Base-by-base conservation (phyloP, 139 green algal species). In the Zygnema cylindricum region DNA sequence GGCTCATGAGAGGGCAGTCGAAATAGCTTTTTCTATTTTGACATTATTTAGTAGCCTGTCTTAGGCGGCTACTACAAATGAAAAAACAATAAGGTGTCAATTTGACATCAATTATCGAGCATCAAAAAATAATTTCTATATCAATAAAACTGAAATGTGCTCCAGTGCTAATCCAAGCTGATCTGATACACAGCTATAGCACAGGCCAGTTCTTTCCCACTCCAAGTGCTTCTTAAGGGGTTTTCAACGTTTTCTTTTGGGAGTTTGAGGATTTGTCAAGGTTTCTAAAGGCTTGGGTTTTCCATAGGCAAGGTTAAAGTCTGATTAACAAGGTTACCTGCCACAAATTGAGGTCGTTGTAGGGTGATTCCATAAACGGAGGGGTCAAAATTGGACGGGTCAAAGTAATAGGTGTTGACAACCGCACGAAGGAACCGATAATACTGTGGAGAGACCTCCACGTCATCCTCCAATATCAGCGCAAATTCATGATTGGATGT, bases 401-500 rank as follows among this genome's bases (percentile, higher is more conserved):
- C 35, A 55, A 85, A 85, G 25, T 54, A 85, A 36, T 35, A 43
- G 77, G 77, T 54, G 0, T 43, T 85, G 2, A 85, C 33, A 55
- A 42, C 43, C 77, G 36, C 33, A 2, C 77, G 36, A 35, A 85
- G 21, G 33, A 69, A 85, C 0, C 77, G 77, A n/a, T 85, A 85
- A 36, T 75, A 1, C 1, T 35, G 33, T 23, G 35, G 3, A 33
- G 77, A 85, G 32, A 85, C 77, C 1, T 33, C 36, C 33, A 73
- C 77, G 75, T 54, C 35, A 38, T 85, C 77, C 35, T 43, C 38
- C 16, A 85, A 23, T 35, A 85, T 36, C 32, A 85, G 33, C 23
- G 77, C 77, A 57, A 85, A 85, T 38, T 85, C 77, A 33, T 85
- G 21, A 55, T 85, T 38, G 0, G 77, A 85, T n/a, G 36, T 55